Conservation (phyloP, 2,329 filamentous ascomycete genomes). For the Cladophialophora chaetospira region DNA sequence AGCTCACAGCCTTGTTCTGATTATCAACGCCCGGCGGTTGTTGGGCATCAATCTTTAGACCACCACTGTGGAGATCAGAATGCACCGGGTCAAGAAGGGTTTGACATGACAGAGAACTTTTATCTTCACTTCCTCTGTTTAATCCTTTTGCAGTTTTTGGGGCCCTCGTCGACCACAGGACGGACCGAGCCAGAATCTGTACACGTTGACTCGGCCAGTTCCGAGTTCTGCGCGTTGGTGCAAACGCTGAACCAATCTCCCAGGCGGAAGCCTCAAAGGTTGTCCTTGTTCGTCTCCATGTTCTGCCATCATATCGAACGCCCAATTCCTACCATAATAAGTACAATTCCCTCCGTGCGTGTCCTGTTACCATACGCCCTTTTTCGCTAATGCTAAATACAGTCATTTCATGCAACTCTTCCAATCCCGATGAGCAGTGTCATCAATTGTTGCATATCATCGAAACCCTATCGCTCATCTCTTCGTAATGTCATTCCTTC, state of each 20-base stretch:
- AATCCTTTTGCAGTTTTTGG: not conserved
- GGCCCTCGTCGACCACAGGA: not conserved
- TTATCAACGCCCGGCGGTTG: not conserved
- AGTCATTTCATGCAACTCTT: conserved; percentile 13
- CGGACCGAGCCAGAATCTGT: conserved; percentile 13
- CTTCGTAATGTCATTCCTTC: conserved; percentile 24
- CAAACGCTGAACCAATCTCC: not conserved
- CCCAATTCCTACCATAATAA: conserved; percentile 9
- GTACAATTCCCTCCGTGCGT: conserved; percentile 8
- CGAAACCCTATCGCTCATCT: conserved; percentile 20
- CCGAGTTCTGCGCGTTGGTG: not conserved
- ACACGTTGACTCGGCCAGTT: conserved; percentile 15
- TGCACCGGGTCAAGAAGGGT: not conserved
- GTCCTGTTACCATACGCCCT: conserved; percentile 13
- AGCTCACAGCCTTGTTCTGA: conserved; percentile 8
- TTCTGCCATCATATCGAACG: conserved; percentile 18
- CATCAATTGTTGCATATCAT: conserved; percentile 17
- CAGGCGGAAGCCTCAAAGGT: not conserved
- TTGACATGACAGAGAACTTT: conserved; percentile 8
- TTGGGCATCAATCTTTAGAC: not conserved
- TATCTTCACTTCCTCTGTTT: conserved; percentile 25
- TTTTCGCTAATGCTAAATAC: conserved; percentile 24
- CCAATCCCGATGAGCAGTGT: conserved; percentile 12
- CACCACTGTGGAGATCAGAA: not conserved
- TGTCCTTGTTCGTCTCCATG: not conserved